These are phyloP conservation scores for Spergularia azorica DNA, from an alignment of 179 eudicot species.

Conservation along the genomic window DNA sequence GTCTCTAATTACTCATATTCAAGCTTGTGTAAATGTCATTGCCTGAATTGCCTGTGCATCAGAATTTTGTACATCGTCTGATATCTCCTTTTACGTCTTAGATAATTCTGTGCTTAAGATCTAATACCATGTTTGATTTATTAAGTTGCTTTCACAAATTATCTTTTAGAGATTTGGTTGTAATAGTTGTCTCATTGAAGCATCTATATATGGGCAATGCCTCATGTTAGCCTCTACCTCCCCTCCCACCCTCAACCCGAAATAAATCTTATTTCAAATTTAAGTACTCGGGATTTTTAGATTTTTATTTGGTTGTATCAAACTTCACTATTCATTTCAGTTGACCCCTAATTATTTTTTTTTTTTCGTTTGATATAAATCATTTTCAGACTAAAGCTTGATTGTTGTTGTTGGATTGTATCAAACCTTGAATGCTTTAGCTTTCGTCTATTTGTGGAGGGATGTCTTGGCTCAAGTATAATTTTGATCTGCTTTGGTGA, in stretches of 20 bases:
- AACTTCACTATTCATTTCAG: background rate
- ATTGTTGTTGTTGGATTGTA: too few species aligned
- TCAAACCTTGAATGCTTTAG: too few species aligned
- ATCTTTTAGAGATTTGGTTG: background rate
- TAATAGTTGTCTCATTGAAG: too few species aligned
- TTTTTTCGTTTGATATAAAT: background rate
- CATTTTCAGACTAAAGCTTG: too few species aligned
- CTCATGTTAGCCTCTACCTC: too few species aligned
- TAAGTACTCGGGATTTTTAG: background rate
- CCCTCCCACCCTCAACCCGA: too few species aligned
- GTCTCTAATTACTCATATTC: background rate
- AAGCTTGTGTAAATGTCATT: background rate
- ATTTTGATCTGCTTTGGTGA: too few species aligned
- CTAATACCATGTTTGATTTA: background rate
- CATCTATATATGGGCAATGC: too few species aligned
- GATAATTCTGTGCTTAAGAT: background rate
- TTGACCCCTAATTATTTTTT: background rate
- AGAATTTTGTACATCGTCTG: background rate
- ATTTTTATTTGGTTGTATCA: background rate
- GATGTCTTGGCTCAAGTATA: too few species aligned
- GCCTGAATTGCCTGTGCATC: background rate
- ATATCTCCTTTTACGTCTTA: background rate
- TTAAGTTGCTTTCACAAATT: background rate
- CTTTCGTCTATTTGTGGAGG: too few species aligned
- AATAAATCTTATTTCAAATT: background rate